Evolutionary conservation across 495 filamentous ascomycete species (phyloP).

Genomic region (Penicillium paradoxum): DNA sequence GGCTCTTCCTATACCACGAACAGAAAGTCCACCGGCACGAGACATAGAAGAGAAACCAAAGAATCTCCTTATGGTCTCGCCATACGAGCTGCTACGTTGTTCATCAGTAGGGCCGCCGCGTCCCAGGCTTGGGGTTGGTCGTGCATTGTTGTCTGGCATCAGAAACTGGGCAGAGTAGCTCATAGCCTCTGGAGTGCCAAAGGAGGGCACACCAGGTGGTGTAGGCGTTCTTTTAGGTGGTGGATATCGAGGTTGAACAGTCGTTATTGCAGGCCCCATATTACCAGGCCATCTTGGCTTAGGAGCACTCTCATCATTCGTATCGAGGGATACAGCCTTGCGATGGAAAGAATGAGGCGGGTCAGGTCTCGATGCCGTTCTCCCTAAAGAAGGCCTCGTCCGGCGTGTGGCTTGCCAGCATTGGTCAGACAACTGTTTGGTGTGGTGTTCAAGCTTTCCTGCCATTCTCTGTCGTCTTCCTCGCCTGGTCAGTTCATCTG

Average conservation of each 20-base stretch:
- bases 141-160: constrained; percentile 1
- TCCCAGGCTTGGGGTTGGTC: neutral
- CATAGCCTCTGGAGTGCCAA: constrained; percentile 41
- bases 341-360: constrained; percentile 11
- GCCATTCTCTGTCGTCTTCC: constrained; percentile 4
- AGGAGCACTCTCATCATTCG: constrained; percentile 7
- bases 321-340: constrained; percentile 23
- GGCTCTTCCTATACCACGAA: constrained; percentile 26
- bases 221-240: constrained; percentile 41
- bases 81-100: constrained; percentile 16
- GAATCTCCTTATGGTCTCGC: constrained; percentile 25
- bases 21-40: constrained; percentile 1
- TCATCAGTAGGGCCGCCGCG: neutral
- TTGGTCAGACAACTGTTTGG: constrained; percentile 18
- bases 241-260: constrained; percentile 33
- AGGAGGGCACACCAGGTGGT: constrained; percentile 45
- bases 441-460: constrained; percentile 7
- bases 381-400: neutral
- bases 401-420: neutral
- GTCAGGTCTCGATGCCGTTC: neutral
- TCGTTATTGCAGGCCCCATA: constrained; percentile 23
- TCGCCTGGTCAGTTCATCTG: neutral
- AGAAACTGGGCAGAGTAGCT: constrained; percentile 28
- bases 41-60: constrained; percentile 18
- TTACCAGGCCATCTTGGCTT: constrained; percentile 23